Percentiles rank a stretch among this genome's conserved stretches.
Conservation (phyloP, 2,329 filamentous ascomycete species). For the Tolypocladium amazonense region DNA sequence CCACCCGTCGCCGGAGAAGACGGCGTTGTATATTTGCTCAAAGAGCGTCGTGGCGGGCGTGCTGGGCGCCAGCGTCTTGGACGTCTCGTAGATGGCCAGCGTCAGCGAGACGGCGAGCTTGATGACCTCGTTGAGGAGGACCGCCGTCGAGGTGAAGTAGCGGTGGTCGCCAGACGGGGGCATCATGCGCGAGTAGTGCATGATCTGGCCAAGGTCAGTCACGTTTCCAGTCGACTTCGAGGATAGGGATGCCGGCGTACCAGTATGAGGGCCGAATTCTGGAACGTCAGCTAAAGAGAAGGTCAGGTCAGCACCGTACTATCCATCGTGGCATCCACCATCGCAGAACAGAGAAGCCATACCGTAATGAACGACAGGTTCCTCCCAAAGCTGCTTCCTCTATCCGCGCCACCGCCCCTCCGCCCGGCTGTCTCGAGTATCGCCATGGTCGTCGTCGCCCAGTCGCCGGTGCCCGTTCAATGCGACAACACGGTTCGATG, state of each 20-base stretch:
- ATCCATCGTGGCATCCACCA: background rate
- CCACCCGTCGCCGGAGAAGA: constrained; percentile 89
- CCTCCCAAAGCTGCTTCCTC: constrained; percentile 7
- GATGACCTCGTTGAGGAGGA: constrained; percentile 86
- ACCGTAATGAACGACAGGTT: constrained; percentile 14
- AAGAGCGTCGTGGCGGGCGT: constrained; percentile 74
- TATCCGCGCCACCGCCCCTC: constrained; percentile 3
- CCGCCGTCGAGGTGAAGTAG: constrained; percentile 88
- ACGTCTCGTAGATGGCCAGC: constrained; percentile 80
- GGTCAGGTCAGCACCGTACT: background rate
- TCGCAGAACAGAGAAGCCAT: constrained; percentile 4
- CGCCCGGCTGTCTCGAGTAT: constrained; percentile 7
- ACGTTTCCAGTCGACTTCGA: background rate
- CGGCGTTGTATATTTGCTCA: constrained; percentile 64
- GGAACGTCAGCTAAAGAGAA: constrained; percentile 51
- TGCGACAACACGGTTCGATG: background rate
- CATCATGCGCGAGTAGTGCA: constrained; percentile 95
- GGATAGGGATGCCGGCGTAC: constrained; percentile 26
- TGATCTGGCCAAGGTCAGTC: constrained; percentile 43
- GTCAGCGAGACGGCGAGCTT: constrained; percentile 81
- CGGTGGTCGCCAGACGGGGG: constrained; percentile 71
- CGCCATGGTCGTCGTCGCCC: background rate
- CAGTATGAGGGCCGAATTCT: constrained; percentile 70
- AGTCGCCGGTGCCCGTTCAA: background rate
- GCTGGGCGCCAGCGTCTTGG: constrained; percentile 63